phyloP scores from a whole-genome alignment of 2,329 filamentous ascomycete genomes.

The Pseudogymnoascus sp. region DNA sequence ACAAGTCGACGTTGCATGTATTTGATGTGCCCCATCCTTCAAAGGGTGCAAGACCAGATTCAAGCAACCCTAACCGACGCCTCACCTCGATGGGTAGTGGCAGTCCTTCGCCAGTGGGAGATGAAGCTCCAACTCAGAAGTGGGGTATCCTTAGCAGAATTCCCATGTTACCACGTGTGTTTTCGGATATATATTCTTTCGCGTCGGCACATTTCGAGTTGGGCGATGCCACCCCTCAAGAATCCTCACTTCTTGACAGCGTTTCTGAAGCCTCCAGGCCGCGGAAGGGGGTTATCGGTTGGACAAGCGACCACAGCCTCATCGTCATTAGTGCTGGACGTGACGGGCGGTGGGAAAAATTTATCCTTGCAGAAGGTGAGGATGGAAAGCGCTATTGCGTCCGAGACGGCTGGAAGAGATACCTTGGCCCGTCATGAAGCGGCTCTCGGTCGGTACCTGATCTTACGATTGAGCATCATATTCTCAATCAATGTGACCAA shows the following conservation, averaged over 20 bases:
- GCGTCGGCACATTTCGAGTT: slow-evolving; percentile 73
- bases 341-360: slow-evolving; percentile 83
- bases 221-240: slow-evolving; percentile 53
- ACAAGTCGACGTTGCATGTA: slow-evolving; percentile 91
- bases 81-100: slow-evolving; percentile 21
- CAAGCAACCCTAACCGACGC: slow-evolving; percentile 26
- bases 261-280: slow-evolving; percentile 35
- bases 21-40: slow-evolving; percentile 69
- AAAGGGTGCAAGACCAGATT: slow-evolving; percentile 29
- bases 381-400: slow-evolving; percentile 59
- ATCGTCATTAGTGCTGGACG: slow-evolving; percentile 70
- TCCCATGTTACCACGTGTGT: slow-evolving; percentile 74
- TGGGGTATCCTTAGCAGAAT: slow-evolving; percentile 81
- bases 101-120: slow-evolving; percentile 25
- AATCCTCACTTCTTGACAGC: slow-evolving; percentile 22
- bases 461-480: background rate
- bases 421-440: slow-evolving; percentile 40
- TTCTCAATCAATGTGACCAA: background rate
- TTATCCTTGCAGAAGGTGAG: slow-evolving; percentile 58
- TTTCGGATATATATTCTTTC: slow-evolving; percentile 85
- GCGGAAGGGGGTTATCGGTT: slow-evolving; percentile 77
- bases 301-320: slow-evolving; percentile 66
- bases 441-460: background rate
- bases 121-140: slow-evolving; percentile 55
- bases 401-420: slow-evolving; percentile 75